Conservation (phyloP, 306 rosid species). For the Clitoria ternatea region DNA sequence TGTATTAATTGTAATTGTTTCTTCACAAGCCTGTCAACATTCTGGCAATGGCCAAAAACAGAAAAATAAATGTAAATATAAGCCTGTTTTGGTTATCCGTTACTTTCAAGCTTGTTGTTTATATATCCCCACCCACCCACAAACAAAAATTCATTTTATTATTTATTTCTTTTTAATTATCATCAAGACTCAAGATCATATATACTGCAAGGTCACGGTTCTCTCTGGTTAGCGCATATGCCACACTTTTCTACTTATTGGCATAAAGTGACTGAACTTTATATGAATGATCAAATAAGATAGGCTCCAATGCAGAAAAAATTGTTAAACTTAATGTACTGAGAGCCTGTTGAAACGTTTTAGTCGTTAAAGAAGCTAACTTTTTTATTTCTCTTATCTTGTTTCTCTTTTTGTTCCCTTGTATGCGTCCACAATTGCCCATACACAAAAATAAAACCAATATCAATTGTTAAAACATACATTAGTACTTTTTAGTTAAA, state of each 20-base stretch:
- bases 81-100: constrained; percentile 4
- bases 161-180: too few relatives aligned
- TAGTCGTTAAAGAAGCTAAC: constrained; percentile 27
- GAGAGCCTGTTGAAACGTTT: constrained; percentile 5
- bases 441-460: too few relatives aligned
- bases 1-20: constrained; percentile 2
- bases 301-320: not conserved
- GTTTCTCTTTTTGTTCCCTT: constrained; percentile 9
- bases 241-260: constrained; percentile 15
- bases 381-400: constrained; percentile 3
- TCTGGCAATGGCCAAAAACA: constrained; percentile 11
- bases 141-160: not conserved
- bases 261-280: constrained; percentile 35
- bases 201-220: not conserved
- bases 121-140: not conserved
- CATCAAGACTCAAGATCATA: too few relatives aligned
- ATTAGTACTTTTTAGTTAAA: too few relatives aligned
- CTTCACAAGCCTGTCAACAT: constrained; percentile 16
- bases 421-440: not conserved
- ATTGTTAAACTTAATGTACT: constrained; percentile 6
- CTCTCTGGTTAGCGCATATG: not conserved
- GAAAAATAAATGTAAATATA: not conserved
- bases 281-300: not conserved
- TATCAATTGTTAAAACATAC: too few relatives aligned
- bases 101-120: constrained; percentile 23